Evolutionary conservation across 768 basidiomycete genomes (phyloP), one percentile per base, ranked within the genome.

Genomic region (Serendipita sp.): DNA sequence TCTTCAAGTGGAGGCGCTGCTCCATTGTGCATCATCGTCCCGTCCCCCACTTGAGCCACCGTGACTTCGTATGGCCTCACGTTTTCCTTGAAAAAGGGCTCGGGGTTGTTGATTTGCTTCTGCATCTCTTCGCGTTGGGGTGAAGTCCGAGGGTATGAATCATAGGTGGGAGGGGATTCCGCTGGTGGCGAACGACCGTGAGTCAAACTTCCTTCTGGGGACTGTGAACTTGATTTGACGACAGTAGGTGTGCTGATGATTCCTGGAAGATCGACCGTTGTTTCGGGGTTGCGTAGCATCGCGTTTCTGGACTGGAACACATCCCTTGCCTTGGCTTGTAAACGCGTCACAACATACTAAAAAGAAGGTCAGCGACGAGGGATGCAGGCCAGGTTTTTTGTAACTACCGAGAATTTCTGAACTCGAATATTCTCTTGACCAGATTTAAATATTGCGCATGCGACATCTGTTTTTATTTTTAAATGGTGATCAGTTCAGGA

Each of bases 391-490:
- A n/a, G n/a, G n/a, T n/a, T n/a, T n/a, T n/a, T 13, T 22, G 24
- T 4, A 58, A 22, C 9, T n/a, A 58, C 53, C 53, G 11, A n/a
- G 9, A 58, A 22, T 11, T 34, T 28, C 11, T 28, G 33, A n/a
- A 58, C 53, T n/a, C 53, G 53, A 9, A 58, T 58, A 34, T 58
- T 58, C 9, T 28, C 30, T 34, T 58, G 24, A n/a, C 53, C 53
- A 34, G 17, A 30, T 33, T 58, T 58, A 31, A 58, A 58, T n/a
- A 58, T 58, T 24, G 53, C 26, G 30, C 53, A 58, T 9, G 26
- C 53, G 9, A 31, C 30, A 58, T 58, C 53, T 58, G 28, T 33
- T n/a, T n/a, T n/a, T n/a, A n/a, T n/a, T n/a, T n/a, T 28, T 13
- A 31, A 20, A 14, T 20, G 28, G 33, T 58, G 33, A 58, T 31